Evolutionary conservation across 768 basidiomycete species (phyloP).

Genomic region (Coprinopsis sp.): DNA sequence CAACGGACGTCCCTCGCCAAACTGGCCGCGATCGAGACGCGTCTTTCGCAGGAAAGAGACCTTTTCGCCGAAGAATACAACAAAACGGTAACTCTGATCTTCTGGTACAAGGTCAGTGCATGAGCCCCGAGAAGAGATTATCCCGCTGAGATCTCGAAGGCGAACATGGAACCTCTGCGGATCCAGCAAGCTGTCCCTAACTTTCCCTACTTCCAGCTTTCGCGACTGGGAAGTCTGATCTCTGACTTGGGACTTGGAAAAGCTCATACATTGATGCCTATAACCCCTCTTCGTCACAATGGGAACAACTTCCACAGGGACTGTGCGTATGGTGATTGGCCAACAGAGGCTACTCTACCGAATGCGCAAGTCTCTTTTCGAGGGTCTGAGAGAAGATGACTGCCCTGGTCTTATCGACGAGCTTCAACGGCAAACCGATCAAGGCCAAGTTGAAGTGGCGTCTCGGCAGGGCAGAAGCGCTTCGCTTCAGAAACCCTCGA

Average conservation of each 20-base stretch:
- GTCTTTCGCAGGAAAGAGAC: slow-evolving; percentile 32
- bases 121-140: neutral
- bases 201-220: slow-evolving; percentile 62
- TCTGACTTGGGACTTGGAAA: slow-evolving; percentile 49
- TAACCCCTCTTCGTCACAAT: slow-evolving; percentile 47
- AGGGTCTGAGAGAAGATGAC: slow-evolving; percentile 52
- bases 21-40: neutral
- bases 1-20: neutral
- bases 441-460: slow-evolving; percentile 11
- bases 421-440: slow-evolving; percentile 39
- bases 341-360: slow-evolving; percentile 64
- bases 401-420: slow-evolving; percentile 56
- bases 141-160: slow-evolving; percentile 19
- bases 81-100: slow-evolving; percentile 58
- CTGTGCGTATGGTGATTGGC: slow-evolving; percentile 53
- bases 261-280: slow-evolving; percentile 60
- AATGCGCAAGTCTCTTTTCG: slow-evolving; percentile 52
- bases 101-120: slow-evolving; percentile 59
- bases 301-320: slow-evolving; percentile 64
- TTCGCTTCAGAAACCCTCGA: slow-evolving; percentile 15
- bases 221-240: slow-evolving; percentile 46
- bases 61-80: slow-evolving; percentile 40
- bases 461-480: slow-evolving; percentile 19
- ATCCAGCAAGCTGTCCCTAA: slow-evolving; percentile 54
- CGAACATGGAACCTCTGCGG: slow-evolving; percentile 50